Percentiles rank a stretch among this genome's conserved stretches.
Conservation (phyloP, 2,329 filamentous ascomycete genomes). For the Plenodomus lindquistii region DNA sequence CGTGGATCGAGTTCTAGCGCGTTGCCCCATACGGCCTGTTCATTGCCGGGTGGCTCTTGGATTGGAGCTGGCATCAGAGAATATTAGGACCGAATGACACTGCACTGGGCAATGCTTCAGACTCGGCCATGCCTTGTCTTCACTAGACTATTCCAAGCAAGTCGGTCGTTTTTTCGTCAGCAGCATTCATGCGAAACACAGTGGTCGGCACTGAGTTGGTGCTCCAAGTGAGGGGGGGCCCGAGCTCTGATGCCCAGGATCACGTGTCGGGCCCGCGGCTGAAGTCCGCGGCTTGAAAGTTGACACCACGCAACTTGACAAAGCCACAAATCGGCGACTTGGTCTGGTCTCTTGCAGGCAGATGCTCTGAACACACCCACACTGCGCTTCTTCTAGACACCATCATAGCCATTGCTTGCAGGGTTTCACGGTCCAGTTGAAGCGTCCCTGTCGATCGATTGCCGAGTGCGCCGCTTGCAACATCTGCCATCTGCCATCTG, state of each 20-base stretch:
- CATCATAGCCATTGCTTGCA: too few species aligned
- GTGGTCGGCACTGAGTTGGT: too few species aligned
- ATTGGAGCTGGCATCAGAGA: background rate
- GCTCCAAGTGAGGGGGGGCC: too few species aligned
- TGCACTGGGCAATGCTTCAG: too few species aligned
- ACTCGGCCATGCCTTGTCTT: too few species aligned
- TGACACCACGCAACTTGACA: background rate
- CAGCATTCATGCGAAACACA: too few species aligned
- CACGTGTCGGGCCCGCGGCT: background rate
- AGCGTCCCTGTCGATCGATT: background rate
- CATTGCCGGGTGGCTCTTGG: background rate
- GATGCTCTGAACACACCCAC: too few species aligned
- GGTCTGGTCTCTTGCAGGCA: background rate
- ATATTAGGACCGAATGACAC: background rate
- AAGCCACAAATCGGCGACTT: background rate
- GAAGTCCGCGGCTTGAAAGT: background rate
- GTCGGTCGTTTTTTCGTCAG: too few species aligned
- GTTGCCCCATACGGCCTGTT: slow-evolving; percentile 13
- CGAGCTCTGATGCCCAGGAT: background rate
- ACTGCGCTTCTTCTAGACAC: too few species aligned
- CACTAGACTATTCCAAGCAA: too few species aligned
- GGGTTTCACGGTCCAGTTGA: background rate
- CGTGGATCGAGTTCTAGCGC: slow-evolving; percentile 16
- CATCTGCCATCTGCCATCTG: background rate
- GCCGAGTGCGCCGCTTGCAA: background rate